A percentile compares a stretch with the other conserved stretches of the same genome.
phyloP scores from a whole-genome alignment of 1,139 yeast species.

The Yamadazyma jaroonii region DNA sequence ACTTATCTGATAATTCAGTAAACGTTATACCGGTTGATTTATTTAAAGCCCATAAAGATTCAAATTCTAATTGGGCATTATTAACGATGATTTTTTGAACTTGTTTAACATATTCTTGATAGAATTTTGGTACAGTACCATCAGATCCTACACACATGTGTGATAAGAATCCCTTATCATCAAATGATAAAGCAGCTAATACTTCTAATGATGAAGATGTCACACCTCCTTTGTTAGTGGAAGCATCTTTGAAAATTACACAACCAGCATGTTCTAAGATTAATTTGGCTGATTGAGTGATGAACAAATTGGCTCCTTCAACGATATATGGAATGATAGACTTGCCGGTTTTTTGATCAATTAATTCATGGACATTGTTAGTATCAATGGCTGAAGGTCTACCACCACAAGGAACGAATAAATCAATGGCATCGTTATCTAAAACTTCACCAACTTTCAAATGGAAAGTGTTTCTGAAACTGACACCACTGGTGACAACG shows the following conservation, averaged over 20 bases:
- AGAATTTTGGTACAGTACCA: constrained; percentile 65
- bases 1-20: constrained; percentile 78
- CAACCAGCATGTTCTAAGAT: constrained; percentile 85
- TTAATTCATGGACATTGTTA: constrained; percentile 69
- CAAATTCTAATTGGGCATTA: constrained; percentile 85
- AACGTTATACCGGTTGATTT: constrained; percentile 65
- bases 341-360: constrained; percentile 76
- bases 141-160: constrained; percentile 70
- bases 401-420: constrained; percentile 98
- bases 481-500: constrained; percentile 75
- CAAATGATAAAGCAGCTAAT: constrained; percentile 88
- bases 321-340: constrained; percentile 82
- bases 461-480: constrained; percentile 93
- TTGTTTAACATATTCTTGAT: constrained; percentile 75
- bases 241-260: constrained; percentile 88
- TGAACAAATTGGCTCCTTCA: constrained; percentile 95
- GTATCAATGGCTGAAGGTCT: constrained; percentile 96
- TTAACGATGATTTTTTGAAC: constrained; percentile 73
- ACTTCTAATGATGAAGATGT: constrained; percentile 96
- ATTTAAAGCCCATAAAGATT: constrained; percentile 80
- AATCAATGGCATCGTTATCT: constrained; percentile 60
- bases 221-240: constrained; percentile 98
- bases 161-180: constrained; percentile 73
- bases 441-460: constrained; percentile 64
- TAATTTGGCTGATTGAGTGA: constrained; percentile 91